These are phyloP conservation scores for Tuber borchii DNA, from an alignment of 495 filamentous ascomycete genomes.

Conservation along the genomic window DNA sequence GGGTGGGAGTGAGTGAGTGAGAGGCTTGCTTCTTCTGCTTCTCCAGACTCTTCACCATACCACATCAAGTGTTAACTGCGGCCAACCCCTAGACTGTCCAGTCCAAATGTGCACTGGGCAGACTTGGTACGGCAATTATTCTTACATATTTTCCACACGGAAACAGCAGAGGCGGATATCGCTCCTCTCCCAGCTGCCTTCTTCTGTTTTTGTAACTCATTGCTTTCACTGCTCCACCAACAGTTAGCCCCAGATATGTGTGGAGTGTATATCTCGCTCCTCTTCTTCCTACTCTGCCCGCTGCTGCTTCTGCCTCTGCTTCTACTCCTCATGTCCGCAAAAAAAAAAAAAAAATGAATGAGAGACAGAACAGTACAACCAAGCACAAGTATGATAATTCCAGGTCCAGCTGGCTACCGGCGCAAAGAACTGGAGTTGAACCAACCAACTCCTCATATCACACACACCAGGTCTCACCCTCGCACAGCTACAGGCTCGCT, in stretches of 20 bases:
- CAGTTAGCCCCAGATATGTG: background rate
- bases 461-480: slow-evolving; percentile 16
- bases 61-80: slow-evolving; percentile 1
- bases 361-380: background rate
- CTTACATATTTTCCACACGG: slow-evolving; percentile 1
- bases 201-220: background rate
- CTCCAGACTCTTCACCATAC: background rate
- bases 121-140: slow-evolving; percentile 2
- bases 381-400: background rate
- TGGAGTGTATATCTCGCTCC: background rate
- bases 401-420: background rate
- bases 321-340: background rate
- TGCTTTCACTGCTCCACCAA: background rate
- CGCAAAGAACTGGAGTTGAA: background rate
- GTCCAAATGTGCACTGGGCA: background rate
- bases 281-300: background rate
- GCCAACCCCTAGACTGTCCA: background rate
- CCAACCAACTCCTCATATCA: slow-evolving; percentile 2
- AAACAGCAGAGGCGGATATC: background rate
- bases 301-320: background rate
- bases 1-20: background rate
- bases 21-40: background rate
- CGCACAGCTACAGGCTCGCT: slow-evolving; percentile 11
- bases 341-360: background rate
- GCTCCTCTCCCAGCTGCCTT: background rate